These are phyloP conservation scores for Jacaranda copaia DNA, from an alignment of 257 asterid genomes.

Conservation along the genomic window DNA sequence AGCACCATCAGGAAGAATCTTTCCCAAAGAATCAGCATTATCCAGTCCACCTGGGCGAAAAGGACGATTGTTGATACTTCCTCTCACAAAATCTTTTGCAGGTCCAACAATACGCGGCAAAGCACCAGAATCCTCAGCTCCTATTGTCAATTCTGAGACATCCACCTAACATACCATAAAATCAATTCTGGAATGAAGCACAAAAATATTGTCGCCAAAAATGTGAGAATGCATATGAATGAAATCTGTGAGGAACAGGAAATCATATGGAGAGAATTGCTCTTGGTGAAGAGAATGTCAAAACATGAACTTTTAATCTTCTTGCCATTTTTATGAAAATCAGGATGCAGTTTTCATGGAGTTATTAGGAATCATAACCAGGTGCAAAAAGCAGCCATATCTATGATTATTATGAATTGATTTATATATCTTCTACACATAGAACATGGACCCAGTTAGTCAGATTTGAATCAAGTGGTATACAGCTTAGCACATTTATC, in stretches of 20 bases:
- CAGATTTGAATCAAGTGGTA: background rate
- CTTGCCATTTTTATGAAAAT: background rate
- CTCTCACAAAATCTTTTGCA: conserved; percentile 90
- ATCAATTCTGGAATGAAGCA: conserved; percentile 32
- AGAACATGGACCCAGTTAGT: background rate
- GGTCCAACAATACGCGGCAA: conserved; percentile 92
- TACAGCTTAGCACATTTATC: conserved; percentile 3
- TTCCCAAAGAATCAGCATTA: conserved; percentile 65
- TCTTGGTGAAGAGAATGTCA: conserved; percentile 8
- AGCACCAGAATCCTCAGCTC: conserved; percentile 77
- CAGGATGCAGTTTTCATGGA: background rate
- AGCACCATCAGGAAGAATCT: conserved; percentile 81
- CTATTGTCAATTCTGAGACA: conserved; percentile 70
- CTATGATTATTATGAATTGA: conserved; percentile 9
- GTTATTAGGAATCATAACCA: background rate
- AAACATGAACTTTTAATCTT: conserved; percentile 12
- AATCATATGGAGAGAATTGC: background rate
- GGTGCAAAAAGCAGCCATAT: background rate
- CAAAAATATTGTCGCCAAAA: conserved; percentile 5
- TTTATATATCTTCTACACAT: background rate
- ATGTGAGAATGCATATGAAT: conserved; percentile 28
- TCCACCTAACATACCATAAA: conserved; percentile 66
- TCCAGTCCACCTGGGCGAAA: conserved; percentile 94
- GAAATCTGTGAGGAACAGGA: conserved; percentile 30
- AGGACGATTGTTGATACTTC: conserved; percentile 90